Base-by-base conservation (phyloP, 805 yeast genomes). In the Ascoidea rubescens region DNA sequence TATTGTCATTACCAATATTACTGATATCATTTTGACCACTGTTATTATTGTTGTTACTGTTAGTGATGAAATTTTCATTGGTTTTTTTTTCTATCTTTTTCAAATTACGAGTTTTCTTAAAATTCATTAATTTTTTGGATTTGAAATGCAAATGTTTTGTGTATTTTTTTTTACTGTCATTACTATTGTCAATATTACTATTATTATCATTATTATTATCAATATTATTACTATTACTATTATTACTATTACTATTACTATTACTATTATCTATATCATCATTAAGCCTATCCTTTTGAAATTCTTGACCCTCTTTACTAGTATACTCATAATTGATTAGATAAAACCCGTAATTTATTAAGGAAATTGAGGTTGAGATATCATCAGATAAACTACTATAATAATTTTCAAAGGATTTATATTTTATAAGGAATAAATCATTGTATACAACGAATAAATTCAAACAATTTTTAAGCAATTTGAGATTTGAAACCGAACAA, bases 341-440 rank as follows among this genome's bases (percentile, higher is more conserved):
- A 12, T 21, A 5, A 31, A 53, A 50, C 5, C 54, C 55, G 44
- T 50, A 55, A 28, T 55, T 48, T 5, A 55, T 50, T 12, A 55
- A 45, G 4, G 53, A 46, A 10, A 55, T 52, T 31, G 55, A 33
- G 5, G 43, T 37, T 12, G 56, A 56, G 8, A 50, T 37, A 32
- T 50, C 48, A 31, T 52, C 43, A 43, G 53, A 17, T 48, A 53
- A 48, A 37, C 4, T 14, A 37, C 14, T 37, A 7, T 54, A 50
- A 17, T 50, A 55, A 42, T 33, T 37, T n/a, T 55, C 51, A 17
- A 55, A 31, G 7, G 51, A 47, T 28, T 52, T 17, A 30, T 52
- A 55, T 44, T 50, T 52, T 4, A 49, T 51, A 7, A 54, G 44
- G 33, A 52, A 55, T 10, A 54, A n/a, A 28, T 51, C 49, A 5